phyloP scores from a whole-genome alignment of 768 basidiomycete species.

The Tulasnella sp. region DNA sequence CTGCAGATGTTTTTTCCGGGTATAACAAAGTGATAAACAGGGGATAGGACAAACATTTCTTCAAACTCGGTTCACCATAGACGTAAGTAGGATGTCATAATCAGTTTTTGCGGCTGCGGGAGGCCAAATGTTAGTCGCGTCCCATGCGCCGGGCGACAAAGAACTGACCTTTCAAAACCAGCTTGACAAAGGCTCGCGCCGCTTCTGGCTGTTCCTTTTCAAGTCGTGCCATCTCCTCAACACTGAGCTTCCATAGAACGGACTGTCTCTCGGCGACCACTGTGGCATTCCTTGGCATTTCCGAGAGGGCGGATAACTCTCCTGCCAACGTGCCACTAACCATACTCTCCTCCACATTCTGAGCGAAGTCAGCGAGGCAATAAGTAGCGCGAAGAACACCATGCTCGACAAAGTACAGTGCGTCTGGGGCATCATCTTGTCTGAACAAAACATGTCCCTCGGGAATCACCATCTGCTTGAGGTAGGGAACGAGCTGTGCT shows the following conservation, averaged over 20 bases:
- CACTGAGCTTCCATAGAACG: conserved; percentile 71
- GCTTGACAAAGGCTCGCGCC: conserved; percentile 50
- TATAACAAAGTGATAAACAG: no score
- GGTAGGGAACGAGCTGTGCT: conserved; percentile 54
- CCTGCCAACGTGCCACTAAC: conserved; percentile 88
- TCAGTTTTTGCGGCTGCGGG: conserved; percentile 50
- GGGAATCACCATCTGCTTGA: conserved; percentile 48
- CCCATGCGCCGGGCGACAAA: neutral
- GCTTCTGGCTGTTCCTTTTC: conserved; percentile 57
- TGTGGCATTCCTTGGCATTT: conserved; percentile 70
- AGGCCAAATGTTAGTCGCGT: conserved; percentile 1
- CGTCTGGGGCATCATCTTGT: conserved; percentile 66
- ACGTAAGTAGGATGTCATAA: conserved; percentile 48
- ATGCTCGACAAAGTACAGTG: conserved; percentile 78
- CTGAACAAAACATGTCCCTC: conserved; percentile 60
- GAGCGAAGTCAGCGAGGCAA: conserved; percentile 55
- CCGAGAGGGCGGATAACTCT: conserved; percentile 76
- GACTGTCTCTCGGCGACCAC: conserved; percentile 70
- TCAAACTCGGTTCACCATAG: conserved; percentile 36
- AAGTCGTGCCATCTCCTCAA: conserved; percentile 44
- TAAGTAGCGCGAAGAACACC: conserved; percentile 81
- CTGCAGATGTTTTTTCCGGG: no score
- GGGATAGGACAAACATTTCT: no score
- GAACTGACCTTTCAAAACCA: conserved; percentile 60
- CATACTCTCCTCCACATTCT: conserved; percentile 77